A percentile compares a stretch with the other conserved stretches of the same genome.
Evolutionary conservation across 2,329 filamentous ascomycete genomes (phyloP).

Genomic region (Dichotomopilus funicola): DNA sequence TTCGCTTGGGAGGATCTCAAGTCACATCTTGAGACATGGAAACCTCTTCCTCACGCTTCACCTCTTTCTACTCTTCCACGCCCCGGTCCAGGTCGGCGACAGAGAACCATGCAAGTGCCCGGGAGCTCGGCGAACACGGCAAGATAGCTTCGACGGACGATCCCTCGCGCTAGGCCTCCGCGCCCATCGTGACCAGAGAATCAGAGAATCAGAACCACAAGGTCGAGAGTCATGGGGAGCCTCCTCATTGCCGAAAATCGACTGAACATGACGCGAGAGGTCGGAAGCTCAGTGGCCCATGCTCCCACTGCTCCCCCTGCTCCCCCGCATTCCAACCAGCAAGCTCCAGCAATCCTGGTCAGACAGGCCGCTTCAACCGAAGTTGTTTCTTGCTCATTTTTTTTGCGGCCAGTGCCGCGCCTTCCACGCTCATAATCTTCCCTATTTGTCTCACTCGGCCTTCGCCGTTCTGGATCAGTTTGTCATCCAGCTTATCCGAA

Average conservation of each 20-base stretch:
- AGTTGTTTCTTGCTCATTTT: background rate
- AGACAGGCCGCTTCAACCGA: slow-evolving; percentile 19
- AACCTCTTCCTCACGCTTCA: background rate
- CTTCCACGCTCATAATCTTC: slow-evolving; percentile 20
- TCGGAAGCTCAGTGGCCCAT: slow-evolving; percentile 14
- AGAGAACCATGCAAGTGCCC: slow-evolving; percentile 6
- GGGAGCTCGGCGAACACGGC: background rate
- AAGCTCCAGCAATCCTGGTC: slow-evolving; percentile 18
- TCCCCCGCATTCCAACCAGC: slow-evolving; percentile 21
- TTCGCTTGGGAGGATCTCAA: slow-evolving; percentile 9
- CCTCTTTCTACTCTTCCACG: background rate
- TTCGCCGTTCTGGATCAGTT: slow-evolving; percentile 10
- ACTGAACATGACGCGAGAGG: slow-evolving; percentile 13
- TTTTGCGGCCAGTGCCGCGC: slow-evolving; percentile 22
- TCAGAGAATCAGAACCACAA: background rate
- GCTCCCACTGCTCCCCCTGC: slow-evolving; percentile 5
- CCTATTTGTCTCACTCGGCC: background rate
- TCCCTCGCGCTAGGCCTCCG: background rate
- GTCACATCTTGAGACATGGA: slow-evolving; percentile 10
- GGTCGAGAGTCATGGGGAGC: background rate
- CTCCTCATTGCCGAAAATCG: background rate
- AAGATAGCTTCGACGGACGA: background rate
- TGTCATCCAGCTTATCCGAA: slow-evolving; percentile 5
- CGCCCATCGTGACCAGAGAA: slow-evolving; percentile 3
- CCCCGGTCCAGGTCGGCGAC: background rate